Evolutionary conservation across 768 basidiomycete genomes (phyloP), one percentile per base, ranked within the genome.

Genomic region (Gloeopeniophorella convolvens): DNA sequence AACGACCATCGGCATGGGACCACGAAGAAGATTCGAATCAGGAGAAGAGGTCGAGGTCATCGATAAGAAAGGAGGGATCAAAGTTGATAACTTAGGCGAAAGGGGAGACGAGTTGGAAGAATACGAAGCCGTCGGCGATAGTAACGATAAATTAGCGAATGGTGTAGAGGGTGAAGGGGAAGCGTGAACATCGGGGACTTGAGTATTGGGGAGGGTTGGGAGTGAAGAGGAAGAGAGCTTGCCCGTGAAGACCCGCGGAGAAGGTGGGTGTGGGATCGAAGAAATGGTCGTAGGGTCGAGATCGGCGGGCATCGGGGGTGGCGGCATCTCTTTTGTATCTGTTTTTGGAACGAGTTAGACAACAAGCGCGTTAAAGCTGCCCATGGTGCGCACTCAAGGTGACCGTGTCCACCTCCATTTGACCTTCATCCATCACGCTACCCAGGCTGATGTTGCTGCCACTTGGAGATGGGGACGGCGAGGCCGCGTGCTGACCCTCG

Each of bases 91-190:
- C 27, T 58, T 58, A 58, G 54, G 56, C 28, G 56, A 58, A 58
- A 58, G 48, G 11, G 56, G 50, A 34, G 56, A 56, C 27, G 47
- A 55, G 49, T 43, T 42, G 16, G 48, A 44, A 44, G 53, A 53
- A 26, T 43, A 42, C 2, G 56, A 43, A 40, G 21, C 51, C 45
- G 66, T 51, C 42, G 70, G 68, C 37, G 66, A 66, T 57, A 74
- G 56, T 54, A 80, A 51, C 1, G 79, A 79, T 32, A 81, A 66
- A 42, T 72, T 75, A 37, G 79, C 73, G 51, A 81, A 80, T 0
- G 76, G 68, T 3, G 66, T 62, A 0, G 78, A 43, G 26, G 56
- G 42, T 18, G 60, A 44, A 8, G 48, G 30, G 27, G 59, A 42
- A 2, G 53, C 52, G 20, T 37, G 57, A 9, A 32, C 18, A 27